Evolutionary conservation across 352 stramenopile genomes (phyloP), one percentile per base, ranked within the genome.

Genomic region (Globisporangium uncinulatum): DNA sequence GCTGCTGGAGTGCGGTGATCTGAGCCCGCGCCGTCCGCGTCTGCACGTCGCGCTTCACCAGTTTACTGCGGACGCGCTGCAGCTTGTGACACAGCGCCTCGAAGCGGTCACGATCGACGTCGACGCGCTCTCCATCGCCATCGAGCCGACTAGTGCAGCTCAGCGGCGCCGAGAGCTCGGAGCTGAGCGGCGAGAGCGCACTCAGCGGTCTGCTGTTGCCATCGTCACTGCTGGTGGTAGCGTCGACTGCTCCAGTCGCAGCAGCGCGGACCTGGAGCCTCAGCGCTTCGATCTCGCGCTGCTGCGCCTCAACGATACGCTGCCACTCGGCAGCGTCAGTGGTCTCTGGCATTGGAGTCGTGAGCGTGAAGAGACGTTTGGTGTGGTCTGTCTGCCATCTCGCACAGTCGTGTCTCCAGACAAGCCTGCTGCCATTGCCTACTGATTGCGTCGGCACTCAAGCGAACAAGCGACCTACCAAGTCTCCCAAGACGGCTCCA

Each of bases 241-340:
- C 19, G 24, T 41, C 9, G 34, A 39, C 34, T 39, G 7, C 34
- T 39, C 34, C 7, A 39, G 7, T 39, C 34, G 34, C 34, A 13
- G 34, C 34, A 13, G 36, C 31, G 4, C 50, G 45, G 15, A 71
- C 19, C 46, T 57, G 55, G 17, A 52, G 42, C n/a, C 69, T 66
- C 42, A 83, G 58, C 11, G 61, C 42, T 54, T 81, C 65, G 39
- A 83, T 73, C 70, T 83, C 65, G 36, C 48, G 68, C 64, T 84
- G 76, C 61, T 81, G 76, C 7, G 41, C 56, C 61, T 83, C 74
- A 20, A 83, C 51, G 39, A 83, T 65, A 20, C 59, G 52, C 41
- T 77, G 63, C 71, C 67, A 81, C 55, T 80, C 63, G 8, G 29
- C 31, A 13, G 13, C 13, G 13, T 57, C 52, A 57, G 39, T 57